phyloP scores from a whole-genome alignment of 257 asterid genomes.

The Echites panduratus region DNA sequence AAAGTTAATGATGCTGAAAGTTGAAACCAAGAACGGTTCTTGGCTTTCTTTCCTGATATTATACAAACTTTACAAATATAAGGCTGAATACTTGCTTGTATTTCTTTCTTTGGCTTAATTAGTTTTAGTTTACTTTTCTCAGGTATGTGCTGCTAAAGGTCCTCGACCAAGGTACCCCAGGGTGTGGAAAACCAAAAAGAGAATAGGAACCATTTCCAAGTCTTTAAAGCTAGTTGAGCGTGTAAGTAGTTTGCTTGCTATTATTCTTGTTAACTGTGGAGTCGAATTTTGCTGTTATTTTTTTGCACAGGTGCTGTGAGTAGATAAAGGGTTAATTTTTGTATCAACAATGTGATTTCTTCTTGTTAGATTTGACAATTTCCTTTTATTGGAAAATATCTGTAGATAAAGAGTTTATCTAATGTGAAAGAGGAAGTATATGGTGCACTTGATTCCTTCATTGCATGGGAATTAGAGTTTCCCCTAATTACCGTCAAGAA shows the following conservation, averaged over 20 bases:
- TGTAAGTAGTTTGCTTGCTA: conserved; percentile 41
- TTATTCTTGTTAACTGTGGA: conserved; percentile 4
- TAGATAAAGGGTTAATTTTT: not conserved
- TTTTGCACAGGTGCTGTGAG: not conserved
- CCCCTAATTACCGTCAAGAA: conserved; percentile 89
- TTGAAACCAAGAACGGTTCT: not conserved
- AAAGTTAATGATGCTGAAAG: not conserved
- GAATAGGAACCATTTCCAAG: conserved; percentile 79
- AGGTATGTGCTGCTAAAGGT: conserved; percentile 88
- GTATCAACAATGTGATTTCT: not conserved
- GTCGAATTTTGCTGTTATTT: not conserved
- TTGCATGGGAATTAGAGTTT: conserved; percentile 97
- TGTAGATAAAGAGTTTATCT: conserved; percentile 74
- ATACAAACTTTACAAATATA: not conserved
- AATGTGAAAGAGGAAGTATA: conserved; percentile 95
- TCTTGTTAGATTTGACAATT: not conserved
- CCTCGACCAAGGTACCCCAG: conserved; percentile 94
- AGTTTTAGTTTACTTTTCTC: conserved; percentile 16
- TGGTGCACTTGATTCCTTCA: conserved; percentile 89
- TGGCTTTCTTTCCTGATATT: not conserved
- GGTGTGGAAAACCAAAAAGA: conserved; percentile 75
- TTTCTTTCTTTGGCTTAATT: not conserved
- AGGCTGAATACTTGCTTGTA: conserved; percentile 7
- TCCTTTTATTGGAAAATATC: not conserved
- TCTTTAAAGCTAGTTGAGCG: conserved; percentile 75